Evolutionary conservation across 257 asterid genomes (phyloP).

Genomic region (Lavandula angustifolia): DNA sequence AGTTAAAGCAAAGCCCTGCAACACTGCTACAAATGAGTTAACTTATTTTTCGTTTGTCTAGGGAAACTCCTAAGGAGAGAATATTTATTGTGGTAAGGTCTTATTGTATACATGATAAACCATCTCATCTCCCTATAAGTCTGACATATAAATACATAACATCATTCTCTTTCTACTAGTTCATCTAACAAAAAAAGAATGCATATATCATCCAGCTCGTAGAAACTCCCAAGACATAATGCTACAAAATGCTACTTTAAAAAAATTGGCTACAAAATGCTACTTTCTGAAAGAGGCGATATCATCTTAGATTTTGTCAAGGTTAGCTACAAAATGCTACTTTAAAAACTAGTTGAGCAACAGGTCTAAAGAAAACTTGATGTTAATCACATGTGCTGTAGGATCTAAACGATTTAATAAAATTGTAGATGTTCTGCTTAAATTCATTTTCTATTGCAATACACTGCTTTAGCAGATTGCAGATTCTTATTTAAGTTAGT

Average conservation of each 20-base stretch:
- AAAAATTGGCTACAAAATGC: no score
- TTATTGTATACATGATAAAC: constrained; percentile 10
- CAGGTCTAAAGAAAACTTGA: constrained; percentile 2
- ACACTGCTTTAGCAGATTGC: constrained; percentile 11
- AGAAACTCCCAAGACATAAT: background rate
- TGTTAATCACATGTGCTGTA: background rate
- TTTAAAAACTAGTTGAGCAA: background rate
- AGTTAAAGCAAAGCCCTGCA: no score
- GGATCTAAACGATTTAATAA: constrained; percentile 15
- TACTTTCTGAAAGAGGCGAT: background rate
- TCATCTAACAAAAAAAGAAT: background rate
- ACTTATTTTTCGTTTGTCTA: no score
- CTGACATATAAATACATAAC: background rate
- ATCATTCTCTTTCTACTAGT: background rate
- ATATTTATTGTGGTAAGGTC: background rate
- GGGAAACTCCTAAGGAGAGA: no score
- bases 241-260: no score
- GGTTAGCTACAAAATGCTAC: constrained; percentile 15
- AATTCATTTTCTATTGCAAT: constrained; percentile 7
- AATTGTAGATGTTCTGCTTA: background rate
- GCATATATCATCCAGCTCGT: background rate
- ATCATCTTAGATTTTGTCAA: background rate
- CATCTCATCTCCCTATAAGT: constrained; percentile 8
- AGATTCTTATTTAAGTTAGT: constrained; percentile 16
- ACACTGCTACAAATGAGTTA: no score